Evolutionary conservation across 179 eudicot species (phyloP).

Genomic region (Carnegiea gigantea): DNA sequence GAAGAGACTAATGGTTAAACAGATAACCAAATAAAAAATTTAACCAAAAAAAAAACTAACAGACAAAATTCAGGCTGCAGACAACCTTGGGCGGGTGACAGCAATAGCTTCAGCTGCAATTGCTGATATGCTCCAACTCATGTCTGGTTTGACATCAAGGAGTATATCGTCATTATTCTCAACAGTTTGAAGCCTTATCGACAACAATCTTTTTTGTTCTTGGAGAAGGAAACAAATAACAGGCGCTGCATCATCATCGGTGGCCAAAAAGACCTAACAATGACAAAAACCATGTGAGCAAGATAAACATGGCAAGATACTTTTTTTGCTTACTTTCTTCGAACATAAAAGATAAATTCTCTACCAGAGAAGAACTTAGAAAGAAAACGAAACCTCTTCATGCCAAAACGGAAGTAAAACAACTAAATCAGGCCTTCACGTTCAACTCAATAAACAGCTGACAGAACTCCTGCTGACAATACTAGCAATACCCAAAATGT

Average conservation of each 20-base stretch:
- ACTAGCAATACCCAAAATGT: too few relatives aligned
- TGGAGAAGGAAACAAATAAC: conserved; percentile 83
- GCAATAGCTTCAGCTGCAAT: conserved; percentile 87
- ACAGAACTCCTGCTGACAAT: too few relatives aligned
- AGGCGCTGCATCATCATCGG: conserved; percentile 76
- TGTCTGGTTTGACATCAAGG: conserved; percentile 75
- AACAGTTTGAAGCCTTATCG: conserved; percentile 69
- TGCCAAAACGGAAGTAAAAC: too few relatives aligned
- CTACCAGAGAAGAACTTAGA: not conserved
- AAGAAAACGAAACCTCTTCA: not conserved
- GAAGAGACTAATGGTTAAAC: conserved; percentile 24
- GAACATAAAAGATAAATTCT: not conserved
- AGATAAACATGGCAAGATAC: not conserved
- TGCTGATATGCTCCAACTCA: conserved; percentile 92
- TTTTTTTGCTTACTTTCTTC: not conserved
- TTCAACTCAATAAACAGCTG: too few relatives aligned
- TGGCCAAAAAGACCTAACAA: conserved; percentile 79
- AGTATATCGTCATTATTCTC: conserved; percentile 57
- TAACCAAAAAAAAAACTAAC: not conserved
- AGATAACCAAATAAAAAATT: not conserved
- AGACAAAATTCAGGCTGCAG: not conserved
- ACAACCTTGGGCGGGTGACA: conserved; percentile 83
- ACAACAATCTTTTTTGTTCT: conserved; percentile 77
- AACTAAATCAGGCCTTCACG: too few relatives aligned
- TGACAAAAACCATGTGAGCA: conserved; percentile 17